These are phyloP conservation scores for Myriosclerotinia duriaeana DNA, from an alignment of 2,329 filamentous ascomycete genomes.

Conservation along the genomic window DNA sequence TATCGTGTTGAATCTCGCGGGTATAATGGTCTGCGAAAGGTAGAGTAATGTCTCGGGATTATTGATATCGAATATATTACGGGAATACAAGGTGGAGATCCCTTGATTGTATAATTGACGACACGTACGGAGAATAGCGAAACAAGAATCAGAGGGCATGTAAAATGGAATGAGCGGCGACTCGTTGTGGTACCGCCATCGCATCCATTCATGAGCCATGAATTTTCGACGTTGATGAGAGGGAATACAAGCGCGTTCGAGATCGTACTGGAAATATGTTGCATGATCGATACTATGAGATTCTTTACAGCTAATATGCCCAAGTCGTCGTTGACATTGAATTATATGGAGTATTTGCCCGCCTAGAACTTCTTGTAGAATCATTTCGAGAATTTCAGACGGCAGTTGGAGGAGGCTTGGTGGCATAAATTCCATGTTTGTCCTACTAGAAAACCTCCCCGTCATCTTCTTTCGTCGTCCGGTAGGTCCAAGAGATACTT, in stretches of 20 bases:
- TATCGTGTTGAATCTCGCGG: background rate
- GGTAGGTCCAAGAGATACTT: constrained; percentile 1
- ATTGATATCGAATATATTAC: constrained; percentile 5
- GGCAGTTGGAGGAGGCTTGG: background rate
- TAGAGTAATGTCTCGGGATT: constrained; percentile 10
- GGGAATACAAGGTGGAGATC: constrained; percentile 8
- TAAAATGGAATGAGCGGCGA: background rate
- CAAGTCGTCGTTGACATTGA: constrained; percentile 7
- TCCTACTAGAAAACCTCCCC: background rate
- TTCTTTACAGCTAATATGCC: constrained; percentile 9
- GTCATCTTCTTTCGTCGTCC: background rate
- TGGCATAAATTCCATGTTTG: background rate
- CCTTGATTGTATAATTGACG: constrained; percentile 15
- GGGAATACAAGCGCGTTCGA: background rate
- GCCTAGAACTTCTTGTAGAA: constrained; percentile 13
- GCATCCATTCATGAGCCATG: background rate
- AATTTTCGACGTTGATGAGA: background rate
- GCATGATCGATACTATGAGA: background rate
- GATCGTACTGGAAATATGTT: background rate
- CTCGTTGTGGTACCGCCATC: background rate
- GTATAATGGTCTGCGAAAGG: constrained; percentile 11
- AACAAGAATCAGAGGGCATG: constrained; percentile 3
- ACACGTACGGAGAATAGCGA: constrained; percentile 10
- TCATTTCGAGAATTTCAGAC: background rate
- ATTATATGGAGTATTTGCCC: background rate